phyloP scores from a whole-genome alignment of 2,329 filamentous ascomycete species.

The Aurifilum marmelostoma region DNA sequence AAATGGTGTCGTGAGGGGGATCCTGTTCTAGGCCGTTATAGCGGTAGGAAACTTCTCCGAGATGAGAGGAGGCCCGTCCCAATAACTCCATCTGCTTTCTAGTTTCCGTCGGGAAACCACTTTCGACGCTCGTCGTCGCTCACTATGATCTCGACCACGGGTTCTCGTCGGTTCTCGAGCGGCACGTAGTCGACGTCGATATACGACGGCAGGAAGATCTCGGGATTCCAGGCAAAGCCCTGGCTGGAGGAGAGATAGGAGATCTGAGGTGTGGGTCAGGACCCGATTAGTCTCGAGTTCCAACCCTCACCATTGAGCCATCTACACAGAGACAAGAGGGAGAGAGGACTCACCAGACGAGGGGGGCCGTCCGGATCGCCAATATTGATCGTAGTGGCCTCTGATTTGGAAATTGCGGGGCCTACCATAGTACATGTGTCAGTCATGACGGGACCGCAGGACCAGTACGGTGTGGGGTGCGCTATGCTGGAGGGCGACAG shows the following conservation, averaged over 20 bases:
- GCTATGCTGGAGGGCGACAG: not conserved
- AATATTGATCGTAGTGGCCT: constrained; percentile 81
- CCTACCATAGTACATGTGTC: constrained; percentile 49
- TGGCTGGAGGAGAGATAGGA: constrained; percentile 80
- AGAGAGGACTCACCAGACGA: constrained; percentile 60
- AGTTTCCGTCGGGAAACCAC: constrained; percentile 65
- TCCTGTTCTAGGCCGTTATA: constrained; percentile 18
- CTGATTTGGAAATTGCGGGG: constrained; percentile 71
- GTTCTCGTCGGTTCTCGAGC: constrained; percentile 75
- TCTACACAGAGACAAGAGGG: not conserved
- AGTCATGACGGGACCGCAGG: constrained; percentile 24
- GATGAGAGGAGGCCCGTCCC: not conserved
- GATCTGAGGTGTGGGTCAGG: constrained; percentile 54
- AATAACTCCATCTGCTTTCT: constrained; percentile 11
- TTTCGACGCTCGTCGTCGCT: constrained; percentile 75
- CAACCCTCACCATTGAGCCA: not conserved
- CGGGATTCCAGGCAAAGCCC: constrained; percentile 83
- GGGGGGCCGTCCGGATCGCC: constrained; percentile 74
- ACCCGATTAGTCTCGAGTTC: not conserved
- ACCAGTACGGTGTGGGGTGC: constrained; percentile 1
- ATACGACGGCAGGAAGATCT: constrained; percentile 82
- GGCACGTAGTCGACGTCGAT: constrained; percentile 74
- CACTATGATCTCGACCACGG: constrained; percentile 76
- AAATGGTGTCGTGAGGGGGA: constrained; percentile 29
- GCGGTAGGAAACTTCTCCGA: not conserved